These are phyloP conservation scores for Scheffersomyces lignosus DNA, from an alignment of 805 yeast species.

Conservation along the genomic window DNA sequence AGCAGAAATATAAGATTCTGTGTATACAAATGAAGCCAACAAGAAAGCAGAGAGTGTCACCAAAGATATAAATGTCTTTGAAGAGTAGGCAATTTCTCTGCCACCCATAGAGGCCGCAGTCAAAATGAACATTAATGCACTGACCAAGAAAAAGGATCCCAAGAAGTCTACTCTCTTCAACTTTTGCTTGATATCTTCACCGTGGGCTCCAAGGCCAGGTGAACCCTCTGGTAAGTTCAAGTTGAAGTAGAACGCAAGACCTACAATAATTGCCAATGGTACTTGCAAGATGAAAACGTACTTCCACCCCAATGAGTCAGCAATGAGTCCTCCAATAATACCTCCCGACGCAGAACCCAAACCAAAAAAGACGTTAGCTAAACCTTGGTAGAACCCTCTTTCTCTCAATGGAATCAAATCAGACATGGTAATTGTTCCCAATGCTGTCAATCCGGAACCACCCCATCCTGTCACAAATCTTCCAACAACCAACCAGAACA, in stretches of 20 bases:
- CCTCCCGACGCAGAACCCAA: slow-evolving; percentile 58
- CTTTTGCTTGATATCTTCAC: slow-evolving; percentile 46
- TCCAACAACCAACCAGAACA: slow-evolving; percentile 50
- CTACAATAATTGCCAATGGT: slow-evolving; percentile 44
- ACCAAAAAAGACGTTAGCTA: slow-evolving; percentile 74
- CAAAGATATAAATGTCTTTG: slow-evolving; percentile 38
- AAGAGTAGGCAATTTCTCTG: slow-evolving; percentile 47
- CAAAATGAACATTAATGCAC: slow-evolving; percentile 58
- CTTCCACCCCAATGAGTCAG: slow-evolving; percentile 56
- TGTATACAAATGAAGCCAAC: slow-evolving; percentile 44
- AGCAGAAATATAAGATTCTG: slow-evolving; percentile 50
- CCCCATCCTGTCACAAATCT: slow-evolving; percentile 83
- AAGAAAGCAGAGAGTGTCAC: slow-evolving; percentile 34
- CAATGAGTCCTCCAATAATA: slow-evolving; percentile 52
- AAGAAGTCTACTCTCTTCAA: slow-evolving; percentile 61
- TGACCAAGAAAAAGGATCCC: slow-evolving; percentile 64
- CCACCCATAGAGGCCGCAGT: slow-evolving; percentile 70
- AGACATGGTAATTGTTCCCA: slow-evolving; percentile 72
- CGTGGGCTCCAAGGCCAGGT: slow-evolving; percentile 53
- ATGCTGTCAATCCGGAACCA: slow-evolving; percentile 83
- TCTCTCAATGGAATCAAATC: slow-evolving; percentile 76
- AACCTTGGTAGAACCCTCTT: slow-evolving; percentile 81
- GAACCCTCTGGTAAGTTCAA: slow-evolving; percentile 54
- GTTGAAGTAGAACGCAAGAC: slow-evolving; percentile 34
- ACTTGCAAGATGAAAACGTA: slow-evolving; percentile 41